These are phyloP conservation scores for Neurospora sp. DNA, from an alignment of 495 filamentous ascomycete species.

Conservation along the genomic window DNA sequence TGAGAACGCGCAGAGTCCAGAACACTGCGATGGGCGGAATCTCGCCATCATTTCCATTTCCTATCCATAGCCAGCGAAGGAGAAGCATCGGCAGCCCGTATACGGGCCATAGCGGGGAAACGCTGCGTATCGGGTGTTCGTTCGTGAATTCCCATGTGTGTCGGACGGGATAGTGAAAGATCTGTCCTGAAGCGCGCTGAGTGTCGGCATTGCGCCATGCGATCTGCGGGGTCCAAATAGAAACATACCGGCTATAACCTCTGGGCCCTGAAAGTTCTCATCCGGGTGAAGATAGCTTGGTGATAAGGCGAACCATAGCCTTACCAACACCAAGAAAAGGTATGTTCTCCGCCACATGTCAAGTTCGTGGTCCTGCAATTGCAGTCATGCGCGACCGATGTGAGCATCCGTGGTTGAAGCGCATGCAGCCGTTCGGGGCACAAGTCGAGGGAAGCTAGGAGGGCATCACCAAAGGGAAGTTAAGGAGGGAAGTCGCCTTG, in stretches of 20 bases:
- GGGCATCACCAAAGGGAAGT: conserved; percentile 7
- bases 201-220: not conserved
- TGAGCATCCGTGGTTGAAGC: not conserved
- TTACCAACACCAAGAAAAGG: conserved; percentile 57
- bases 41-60: conserved; percentile 45
- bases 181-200: conserved; percentile 51
- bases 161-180: conserved; percentile 78
- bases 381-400: conserved; percentile 5
- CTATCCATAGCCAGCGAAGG: conserved; percentile 74
- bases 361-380: conserved; percentile 3
- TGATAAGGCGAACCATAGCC: conserved; percentile 86
- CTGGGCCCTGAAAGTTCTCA: conserved; percentile 96
- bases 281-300: conserved; percentile 97
- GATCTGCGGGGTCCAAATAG: not conserved
- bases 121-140: conserved; percentile 75
- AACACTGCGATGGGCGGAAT: conserved; percentile 68
- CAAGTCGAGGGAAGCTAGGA: not conserved
- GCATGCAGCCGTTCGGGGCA: not conserved
- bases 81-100: conserved; percentile 90
- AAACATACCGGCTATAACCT: conserved; percentile 84
- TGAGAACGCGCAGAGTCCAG: conserved; percentile 73
- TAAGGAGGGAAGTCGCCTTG: not conserved
- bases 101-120: conserved; percentile 90
- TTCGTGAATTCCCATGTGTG: conserved; percentile 93
- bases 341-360: conserved; percentile 89